A percentile compares a stretch with the other conserved stretches of the same genome.
phyloP scores from a whole-genome alignment of 306 rosid species.

The Malus sylvestris region DNA sequence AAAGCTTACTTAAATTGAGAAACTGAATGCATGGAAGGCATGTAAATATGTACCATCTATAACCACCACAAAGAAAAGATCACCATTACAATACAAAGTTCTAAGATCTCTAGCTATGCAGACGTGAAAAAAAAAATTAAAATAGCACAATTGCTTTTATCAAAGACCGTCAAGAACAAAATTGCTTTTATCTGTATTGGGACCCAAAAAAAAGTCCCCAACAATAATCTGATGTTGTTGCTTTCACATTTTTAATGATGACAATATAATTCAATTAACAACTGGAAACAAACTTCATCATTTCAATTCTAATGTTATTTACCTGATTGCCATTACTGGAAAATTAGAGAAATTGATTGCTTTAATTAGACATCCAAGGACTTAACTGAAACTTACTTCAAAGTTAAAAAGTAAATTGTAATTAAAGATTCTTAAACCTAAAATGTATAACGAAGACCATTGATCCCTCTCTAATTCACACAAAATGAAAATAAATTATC shows the following conservation, averaged over 20 bases:
- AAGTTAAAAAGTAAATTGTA: background rate
- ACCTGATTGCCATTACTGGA: background rate
- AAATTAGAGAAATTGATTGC: background rate
- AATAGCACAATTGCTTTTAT: background rate
- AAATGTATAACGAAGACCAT: background rate
- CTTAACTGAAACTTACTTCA: background rate
- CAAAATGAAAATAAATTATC: slow-evolving; percentile 11
- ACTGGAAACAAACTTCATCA: background rate
- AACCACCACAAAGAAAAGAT: background rate
- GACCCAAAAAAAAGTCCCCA: too few species aligned
- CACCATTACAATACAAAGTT: background rate
- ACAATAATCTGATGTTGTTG: background rate
- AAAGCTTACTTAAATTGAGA: slow-evolving; percentile 5
- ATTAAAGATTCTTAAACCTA: background rate
- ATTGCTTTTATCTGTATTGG: background rate
- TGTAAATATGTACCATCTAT: slow-evolving; percentile 1
- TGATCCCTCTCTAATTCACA: slow-evolving; percentile 4
- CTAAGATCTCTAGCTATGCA: background rate
- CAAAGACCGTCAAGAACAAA: background rate
- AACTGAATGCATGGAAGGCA: slow-evolving; percentile 7
- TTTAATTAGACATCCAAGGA: background rate
- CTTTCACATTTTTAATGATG: background rate
- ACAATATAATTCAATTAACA: background rate
- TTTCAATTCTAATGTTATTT: background rate
- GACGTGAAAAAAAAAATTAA: background rate